phyloP scores from a whole-genome alignment of 2,329 filamentous ascomycete genomes.

The Alternaria postmessia region DNA sequence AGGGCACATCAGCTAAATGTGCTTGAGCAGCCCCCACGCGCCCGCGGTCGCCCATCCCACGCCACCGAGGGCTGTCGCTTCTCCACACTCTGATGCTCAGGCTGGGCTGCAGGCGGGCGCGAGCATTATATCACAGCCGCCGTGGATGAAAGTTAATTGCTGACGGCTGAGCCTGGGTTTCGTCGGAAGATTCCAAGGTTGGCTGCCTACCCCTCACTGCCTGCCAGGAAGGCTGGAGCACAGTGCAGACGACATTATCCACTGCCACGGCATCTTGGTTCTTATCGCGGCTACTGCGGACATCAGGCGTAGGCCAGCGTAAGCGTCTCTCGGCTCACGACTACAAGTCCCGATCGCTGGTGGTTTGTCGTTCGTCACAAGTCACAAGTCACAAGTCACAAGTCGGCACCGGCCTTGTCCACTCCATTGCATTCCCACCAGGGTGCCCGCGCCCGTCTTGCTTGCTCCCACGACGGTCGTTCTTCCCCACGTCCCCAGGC shows the following conservation, averaged over 20 bases:
- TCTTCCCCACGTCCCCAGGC: slow-evolving; percentile 25
- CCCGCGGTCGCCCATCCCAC: slow-evolving; percentile 16
- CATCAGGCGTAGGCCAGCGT: slow-evolving; percentile 12
- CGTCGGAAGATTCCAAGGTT: neutral
- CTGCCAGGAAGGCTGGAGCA: slow-evolving; percentile 7
- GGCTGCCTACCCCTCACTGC: slow-evolving; percentile 24
- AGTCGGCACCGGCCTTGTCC: slow-evolving; percentile 13
- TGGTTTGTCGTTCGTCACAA: neutral
- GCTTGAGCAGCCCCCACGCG: slow-evolving; percentile 9
- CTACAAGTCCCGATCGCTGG: slow-evolving; percentile 9
- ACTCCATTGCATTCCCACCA: slow-evolving; percentile 12
- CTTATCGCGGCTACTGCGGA: slow-evolving; percentile 47
- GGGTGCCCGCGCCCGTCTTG: slow-evolving; percentile 19
- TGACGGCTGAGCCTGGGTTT: slow-evolving; percentile 6
- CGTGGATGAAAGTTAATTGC: slow-evolving; percentile 4
- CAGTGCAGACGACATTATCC: slow-evolving; percentile 18
- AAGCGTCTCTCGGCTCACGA: slow-evolving; percentile 10
- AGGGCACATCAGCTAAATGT: neutral
- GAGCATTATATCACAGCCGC: neutral
- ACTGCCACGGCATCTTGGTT: slow-evolving; percentile 16
- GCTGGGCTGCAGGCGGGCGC: neutral
- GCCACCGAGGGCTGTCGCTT: slow-evolving; percentile 17
- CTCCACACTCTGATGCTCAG: slow-evolving; percentile 21
- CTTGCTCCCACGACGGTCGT: slow-evolving; percentile 20
- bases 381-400: neutral